These are phyloP conservation scores for Fusarium pseudonygamai DNA, from an alignment of 2,329 filamentous ascomycete species.

Conservation along the genomic window DNA sequence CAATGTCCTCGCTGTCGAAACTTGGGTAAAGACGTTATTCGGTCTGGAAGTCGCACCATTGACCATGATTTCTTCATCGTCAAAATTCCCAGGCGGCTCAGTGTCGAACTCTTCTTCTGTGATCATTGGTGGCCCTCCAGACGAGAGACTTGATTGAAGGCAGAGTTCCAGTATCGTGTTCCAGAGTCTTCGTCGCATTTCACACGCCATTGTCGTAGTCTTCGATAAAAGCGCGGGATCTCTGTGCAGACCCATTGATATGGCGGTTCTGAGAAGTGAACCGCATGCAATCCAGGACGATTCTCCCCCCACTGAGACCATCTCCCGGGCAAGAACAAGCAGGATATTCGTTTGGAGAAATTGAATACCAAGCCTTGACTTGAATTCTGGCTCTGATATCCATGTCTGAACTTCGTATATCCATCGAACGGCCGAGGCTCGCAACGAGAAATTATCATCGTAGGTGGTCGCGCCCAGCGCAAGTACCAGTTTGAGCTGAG, in stretches of 20 bases:
- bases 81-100: constrained; percentile 57
- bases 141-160: constrained; percentile 56
- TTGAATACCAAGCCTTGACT: constrained; percentile 59
- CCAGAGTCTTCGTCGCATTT: constrained; percentile 63
- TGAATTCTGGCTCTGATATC: constrained; percentile 62
- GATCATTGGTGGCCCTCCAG: constrained; percentile 58
- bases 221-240: constrained; percentile 55
- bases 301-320: constrained; percentile 52
- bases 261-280: constrained; percentile 54
- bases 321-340: constrained; percentile 55
- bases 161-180: constrained; percentile 61
- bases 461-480: constrained; percentile 64
- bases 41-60: constrained; percentile 47
- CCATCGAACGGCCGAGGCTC: constrained; percentile 62
- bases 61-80: constrained; percentile 58
- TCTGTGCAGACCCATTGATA: constrained; percentile 61
- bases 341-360: constrained; percentile 60
- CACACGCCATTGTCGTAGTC: constrained; percentile 49
- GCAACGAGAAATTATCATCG: constrained; percentile 61
- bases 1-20: constrained; percentile 53
- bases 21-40: constrained; percentile 51
- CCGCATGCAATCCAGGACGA: constrained; percentile 60
- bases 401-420: constrained; percentile 66
- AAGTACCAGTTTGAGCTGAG: constrained; percentile 67
- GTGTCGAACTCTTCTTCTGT: constrained; percentile 59